A percentile compares a stretch with the other conserved stretches of the same genome.
Evolutionary conservation across 83 land plant genomes (phyloP).

Genomic region (Larix sibirica): DNA sequence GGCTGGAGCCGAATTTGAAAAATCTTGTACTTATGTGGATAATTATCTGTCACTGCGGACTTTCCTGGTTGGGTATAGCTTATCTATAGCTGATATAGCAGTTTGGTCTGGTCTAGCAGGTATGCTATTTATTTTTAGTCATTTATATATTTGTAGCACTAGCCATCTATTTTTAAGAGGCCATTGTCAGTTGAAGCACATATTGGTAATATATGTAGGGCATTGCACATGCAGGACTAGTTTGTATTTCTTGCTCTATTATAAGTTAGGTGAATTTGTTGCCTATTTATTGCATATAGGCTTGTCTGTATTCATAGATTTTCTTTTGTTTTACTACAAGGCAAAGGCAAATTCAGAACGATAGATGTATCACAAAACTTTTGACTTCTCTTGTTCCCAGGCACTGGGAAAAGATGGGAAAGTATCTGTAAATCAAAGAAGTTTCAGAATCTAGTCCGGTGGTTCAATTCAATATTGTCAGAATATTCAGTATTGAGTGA

Average conservation of each 20-base stretch:
- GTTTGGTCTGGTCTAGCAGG: slow-evolving; percentile 81
- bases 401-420: slow-evolving; percentile 90
- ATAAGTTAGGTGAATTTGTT: background rate
- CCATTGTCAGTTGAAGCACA: background rate
- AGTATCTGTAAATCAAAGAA: slow-evolving; percentile 83
- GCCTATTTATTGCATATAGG: background rate
- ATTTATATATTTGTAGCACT: background rate
- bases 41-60: slow-evolving; percentile 50
- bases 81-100: slow-evolving; percentile 70
- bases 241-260: background rate
- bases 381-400: slow-evolving; percentile 21
- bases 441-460: slow-evolving; percentile 69
- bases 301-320: background rate
- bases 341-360: background rate
- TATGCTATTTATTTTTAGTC: slow-evolving; percentile 9
- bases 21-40: slow-evolving; percentile 56
- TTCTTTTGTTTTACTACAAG: background rate
- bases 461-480: slow-evolving; percentile 68
- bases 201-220: background rate
- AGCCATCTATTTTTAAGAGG: background rate
- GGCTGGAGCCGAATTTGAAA: slow-evolving; percentile 81
- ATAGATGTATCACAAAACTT: background rate
- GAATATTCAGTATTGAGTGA: slow-evolving; percentile 51
- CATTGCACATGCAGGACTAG: background rate
- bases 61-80: slow-evolving; percentile 60